Evolutionary conservation across 768 basidiomycete species (phyloP).

Genomic region (Mycena filopes): DNA sequence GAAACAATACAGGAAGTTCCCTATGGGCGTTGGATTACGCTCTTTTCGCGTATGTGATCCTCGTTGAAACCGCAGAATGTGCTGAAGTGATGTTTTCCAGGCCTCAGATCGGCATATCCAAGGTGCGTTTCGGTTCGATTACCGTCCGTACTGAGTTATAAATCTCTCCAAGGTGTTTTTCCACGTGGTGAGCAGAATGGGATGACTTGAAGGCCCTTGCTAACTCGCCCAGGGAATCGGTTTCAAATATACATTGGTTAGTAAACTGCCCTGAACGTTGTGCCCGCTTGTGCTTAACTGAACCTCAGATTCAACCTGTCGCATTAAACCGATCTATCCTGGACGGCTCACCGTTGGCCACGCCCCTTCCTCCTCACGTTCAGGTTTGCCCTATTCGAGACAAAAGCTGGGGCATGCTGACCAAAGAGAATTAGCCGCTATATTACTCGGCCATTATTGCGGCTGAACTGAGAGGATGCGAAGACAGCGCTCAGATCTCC

Average conservation of each 20-base stretch:
- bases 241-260: conserved; percentile 74
- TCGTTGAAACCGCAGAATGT: not conserved
- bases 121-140: not conserved
- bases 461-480: conserved; percentile 63
- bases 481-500: conserved; percentile 49
- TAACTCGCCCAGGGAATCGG: conserved; percentile 56
- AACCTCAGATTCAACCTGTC: conserved; percentile 69
- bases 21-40: conserved; percentile 76
- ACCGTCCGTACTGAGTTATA: not conserved
- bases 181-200: conserved; percentile 50
- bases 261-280: conserved; percentile 11
- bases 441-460: conserved; percentile 75
- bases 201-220: too few relatives aligned
- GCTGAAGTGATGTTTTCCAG: conserved; percentile 32
- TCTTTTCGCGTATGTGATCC: conserved; percentile 57
- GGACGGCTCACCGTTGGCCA: conserved; percentile 62
- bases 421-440: conserved; percentile 46
- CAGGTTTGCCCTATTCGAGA: conserved; percentile 41
- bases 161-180: conserved; percentile 56
- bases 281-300: not conserved
- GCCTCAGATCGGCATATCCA: conserved; percentile 61
- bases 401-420: not conserved
- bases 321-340: conserved; percentile 65
- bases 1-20: conserved; percentile 48
- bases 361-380: conserved; percentile 66